phyloP scores from a whole-genome alignment of 1,139 yeast genomes.

The Ogataea hybrid region DNA sequence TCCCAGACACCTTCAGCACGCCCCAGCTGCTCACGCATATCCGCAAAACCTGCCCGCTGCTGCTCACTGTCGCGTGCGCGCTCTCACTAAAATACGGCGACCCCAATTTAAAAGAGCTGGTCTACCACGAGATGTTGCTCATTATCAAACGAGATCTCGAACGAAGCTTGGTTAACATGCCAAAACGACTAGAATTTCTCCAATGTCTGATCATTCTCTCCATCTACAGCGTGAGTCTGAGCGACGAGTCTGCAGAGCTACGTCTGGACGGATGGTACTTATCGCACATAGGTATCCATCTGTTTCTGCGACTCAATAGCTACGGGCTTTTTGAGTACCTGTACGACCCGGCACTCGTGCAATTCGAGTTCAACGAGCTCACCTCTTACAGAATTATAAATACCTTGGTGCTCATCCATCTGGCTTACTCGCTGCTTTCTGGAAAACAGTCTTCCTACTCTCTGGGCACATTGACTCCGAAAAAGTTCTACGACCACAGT shows the following conservation, averaged over 20 bases:
- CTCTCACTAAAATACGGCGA: slow-evolving; percentile 55
- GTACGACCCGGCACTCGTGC: slow-evolving; percentile 32
- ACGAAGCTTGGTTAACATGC: slow-evolving; percentile 40
- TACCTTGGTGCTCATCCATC: slow-evolving; percentile 68
- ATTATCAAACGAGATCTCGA: slow-evolving; percentile 45
- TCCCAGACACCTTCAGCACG: slow-evolving; percentile 55
- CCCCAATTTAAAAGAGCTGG: slow-evolving; percentile 36
- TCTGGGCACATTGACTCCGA: slow-evolving; percentile 21
- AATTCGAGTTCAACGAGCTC: slow-evolving; percentile 30
- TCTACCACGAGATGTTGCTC: slow-evolving; percentile 36
- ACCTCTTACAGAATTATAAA: slow-evolving; percentile 46
- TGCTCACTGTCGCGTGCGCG: slow-evolving; percentile 65
- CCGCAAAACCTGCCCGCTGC: slow-evolving; percentile 53
- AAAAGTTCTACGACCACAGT: slow-evolving; percentile 46
- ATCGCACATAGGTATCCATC: slow-evolving; percentile 57
- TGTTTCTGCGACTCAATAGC: slow-evolving; percentile 34
- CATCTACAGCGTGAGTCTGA: slow-evolving; percentile 57
- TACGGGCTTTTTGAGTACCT: slow-evolving; percentile 34
- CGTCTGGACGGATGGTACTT: slow-evolving; percentile 56
- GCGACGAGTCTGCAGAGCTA: slow-evolving; percentile 42
- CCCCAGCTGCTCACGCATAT: slow-evolving; percentile 51
- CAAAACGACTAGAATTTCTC: slow-evolving; percentile 53
- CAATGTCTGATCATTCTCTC: slow-evolving; percentile 65
- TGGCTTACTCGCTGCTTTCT: slow-evolving; percentile 64
- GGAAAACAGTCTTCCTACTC: slow-evolving; percentile 58